Conservation (phyloP, 1,284 basidiomycete genomes). For the Veloboletus limbatus region DNA sequence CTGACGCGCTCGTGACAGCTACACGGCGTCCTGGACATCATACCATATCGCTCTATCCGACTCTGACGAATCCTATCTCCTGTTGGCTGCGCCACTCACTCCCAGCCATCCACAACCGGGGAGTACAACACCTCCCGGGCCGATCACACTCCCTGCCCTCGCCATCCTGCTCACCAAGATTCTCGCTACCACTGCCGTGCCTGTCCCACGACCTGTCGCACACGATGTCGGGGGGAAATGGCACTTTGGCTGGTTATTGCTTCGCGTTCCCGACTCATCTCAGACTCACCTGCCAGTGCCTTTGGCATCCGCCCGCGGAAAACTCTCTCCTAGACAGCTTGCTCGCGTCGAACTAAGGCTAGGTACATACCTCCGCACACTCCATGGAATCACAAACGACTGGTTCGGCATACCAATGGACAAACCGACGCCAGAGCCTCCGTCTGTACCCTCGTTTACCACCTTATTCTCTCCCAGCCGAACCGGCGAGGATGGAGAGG, state of each 20-base stretch:
- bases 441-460: constrained; percentile 10
- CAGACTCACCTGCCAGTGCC: constrained; percentile 8
- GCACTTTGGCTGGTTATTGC: constrained; percentile 24
- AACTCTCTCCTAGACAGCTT: constrained; percentile 42
- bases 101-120: background rate
- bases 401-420: constrained; percentile 58
- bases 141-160: constrained; percentile 23
- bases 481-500: constrained; percentile 6
- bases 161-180: constrained; percentile 24
- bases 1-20: constrained; percentile 14
- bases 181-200: constrained; percentile 23
- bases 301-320: constrained; percentile 36
- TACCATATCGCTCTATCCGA: constrained; percentile 23
- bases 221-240: constrained; percentile 19
- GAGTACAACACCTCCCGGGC: background rate
- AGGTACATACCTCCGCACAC: constrained; percentile 53
- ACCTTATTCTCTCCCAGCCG: constrained; percentile 11
- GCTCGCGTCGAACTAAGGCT: constrained; percentile 54
- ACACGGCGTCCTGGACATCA: constrained; percentile 16
- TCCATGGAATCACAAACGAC: constrained; percentile 69
- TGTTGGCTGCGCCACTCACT: constrained; percentile 19
- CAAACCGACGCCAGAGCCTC: constrained; percentile 26
- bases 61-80: constrained; percentile 20
- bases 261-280: constrained; percentile 14
- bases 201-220: constrained; percentile 26